Conservation (phyloP, 139 green algal species). For the Tetraselmis striata region DNA sequence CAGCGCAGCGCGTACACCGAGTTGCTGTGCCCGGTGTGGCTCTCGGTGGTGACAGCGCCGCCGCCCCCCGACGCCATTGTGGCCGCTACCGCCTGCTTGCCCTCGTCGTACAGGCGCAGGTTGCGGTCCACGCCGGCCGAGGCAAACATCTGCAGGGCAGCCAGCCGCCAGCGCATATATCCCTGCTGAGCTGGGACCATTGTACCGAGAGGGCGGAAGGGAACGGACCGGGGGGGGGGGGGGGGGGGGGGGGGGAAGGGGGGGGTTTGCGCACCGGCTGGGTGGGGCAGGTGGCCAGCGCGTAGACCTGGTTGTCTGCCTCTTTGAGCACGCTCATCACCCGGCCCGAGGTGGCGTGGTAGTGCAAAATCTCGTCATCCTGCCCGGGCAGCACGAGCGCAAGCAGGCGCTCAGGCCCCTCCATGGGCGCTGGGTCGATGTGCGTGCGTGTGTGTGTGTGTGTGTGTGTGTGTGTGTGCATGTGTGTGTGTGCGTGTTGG, state of each 20-base stretch:
- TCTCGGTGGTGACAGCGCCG: constrained; percentile 21
- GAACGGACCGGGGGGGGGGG: too few relatives aligned
- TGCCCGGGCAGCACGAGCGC: constrained; percentile 5
- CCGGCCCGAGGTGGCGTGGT: constrained; percentile 21
- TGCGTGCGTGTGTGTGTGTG: too few relatives aligned
- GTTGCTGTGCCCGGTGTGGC: constrained; percentile 32
- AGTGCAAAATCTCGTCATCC: constrained; percentile 26
- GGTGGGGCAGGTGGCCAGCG: constrained; percentile 17
- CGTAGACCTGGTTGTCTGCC: constrained; percentile 30
- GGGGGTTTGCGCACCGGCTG: constrained; percentile 9
- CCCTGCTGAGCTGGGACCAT: too few relatives aligned
- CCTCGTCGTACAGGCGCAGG: constrained; percentile 51
- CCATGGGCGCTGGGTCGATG: too few relatives aligned
- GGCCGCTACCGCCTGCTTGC: neutral
- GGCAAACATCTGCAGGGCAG: constrained; percentile 25
- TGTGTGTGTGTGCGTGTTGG: too few relatives aligned
- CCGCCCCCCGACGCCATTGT: constrained; percentile 27
- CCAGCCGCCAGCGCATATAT: neutral
- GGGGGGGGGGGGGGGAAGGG: neutral
- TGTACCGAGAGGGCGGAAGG: too few relatives aligned
- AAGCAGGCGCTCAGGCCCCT: too few relatives aligned
- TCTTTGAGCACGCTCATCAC: constrained; percentile 22
- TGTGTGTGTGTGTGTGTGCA: too few relatives aligned
- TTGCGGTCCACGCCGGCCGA: constrained; percentile 31
- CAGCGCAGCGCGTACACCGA: constrained; percentile 39